Evolutionary conservation across 768 basidiomycete species (phyloP).

Genomic region (Amyloporia xantha): DNA sequence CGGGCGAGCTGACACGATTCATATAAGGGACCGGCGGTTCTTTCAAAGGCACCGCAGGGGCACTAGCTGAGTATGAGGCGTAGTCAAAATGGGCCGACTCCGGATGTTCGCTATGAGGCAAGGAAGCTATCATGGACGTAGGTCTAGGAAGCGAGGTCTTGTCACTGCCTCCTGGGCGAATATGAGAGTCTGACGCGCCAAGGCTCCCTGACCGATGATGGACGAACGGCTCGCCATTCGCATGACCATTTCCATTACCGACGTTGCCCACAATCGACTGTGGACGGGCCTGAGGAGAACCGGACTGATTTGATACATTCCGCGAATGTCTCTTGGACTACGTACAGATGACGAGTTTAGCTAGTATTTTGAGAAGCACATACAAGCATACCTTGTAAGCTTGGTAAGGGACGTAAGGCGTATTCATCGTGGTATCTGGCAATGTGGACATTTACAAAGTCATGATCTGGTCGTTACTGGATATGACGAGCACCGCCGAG

Average conservation of each 20-base stretch:
- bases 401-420: conserved; percentile 40
- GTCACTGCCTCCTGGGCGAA: conserved; percentile 6
- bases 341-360: conserved; percentile 1
- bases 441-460: background rate
- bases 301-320: conserved; percentile 26
- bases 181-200: conserved; percentile 9
- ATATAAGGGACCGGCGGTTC: background rate
- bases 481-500: background rate
- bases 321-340: conserved; percentile 46
- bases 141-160: conserved; percentile 10
- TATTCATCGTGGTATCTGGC: conserved; percentile 16
- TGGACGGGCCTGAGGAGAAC: conserved; percentile 15
- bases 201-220: conserved; percentile 7
- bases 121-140: conserved; percentile 18
- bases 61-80: background rate
- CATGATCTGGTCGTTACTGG: background rate
- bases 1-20: no score
- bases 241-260: conserved; percentile 15
- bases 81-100: background rate
- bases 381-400: conserved; percentile 35
- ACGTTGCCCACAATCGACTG: conserved; percentile 8
- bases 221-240: conserved; percentile 15
- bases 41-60: background rate
- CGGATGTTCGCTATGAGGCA: conserved; percentile 5
- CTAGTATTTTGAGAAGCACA: background rate